Evolutionary conservation across 176 grass and related monocot species (phyloP), one percentile per base, ranked within the genome.

Genomic region (Thinopyrum elongatum): DNA sequence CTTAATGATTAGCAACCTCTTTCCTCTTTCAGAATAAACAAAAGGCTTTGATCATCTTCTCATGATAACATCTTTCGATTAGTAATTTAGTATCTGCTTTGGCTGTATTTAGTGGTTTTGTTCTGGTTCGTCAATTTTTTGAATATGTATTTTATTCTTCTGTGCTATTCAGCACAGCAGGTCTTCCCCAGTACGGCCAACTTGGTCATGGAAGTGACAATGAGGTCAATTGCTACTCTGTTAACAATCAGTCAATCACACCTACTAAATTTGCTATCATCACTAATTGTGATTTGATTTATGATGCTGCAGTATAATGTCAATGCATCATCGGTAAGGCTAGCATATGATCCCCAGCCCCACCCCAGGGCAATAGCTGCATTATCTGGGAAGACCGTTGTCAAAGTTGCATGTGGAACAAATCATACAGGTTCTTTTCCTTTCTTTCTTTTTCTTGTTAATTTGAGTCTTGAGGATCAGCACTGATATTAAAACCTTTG

Each of bases 151-250:
- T 90, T 79, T 90, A 36, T 94, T 90, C 42, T 90, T 70, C 77
- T 82, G 57, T 93, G 21, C 69, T 86, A 89, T 86, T 80, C 82
- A 96, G 92, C 57, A 91, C 97, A 61, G 84, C 91, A 79, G 97
- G 97, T 78, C 92, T 94, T 82, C 97, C 97, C 33, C 94, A 99
- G 85, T 99, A 91, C 49, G 97, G 97, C 39, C 97, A 99, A 82
- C 97, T 96, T 49, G 97, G 97, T 57, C 97, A 99, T 90, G 97
- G 97, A 84, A 99, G 86, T 80, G 77, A 99, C 80, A 94, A 99
- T 67, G 97, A 96, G 94, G 97, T 99, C 57, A 22, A 49, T 73
- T 58, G 29, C 25, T 78, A 49, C 74, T 67, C 38, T 63, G 27
- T 74, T n/a, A 76, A 33, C 31, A n/a, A 60, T 39, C 38, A 39